phyloP scores from a whole-genome alignment of 78 protist species.

The Bigelowiella natans region DNA sequence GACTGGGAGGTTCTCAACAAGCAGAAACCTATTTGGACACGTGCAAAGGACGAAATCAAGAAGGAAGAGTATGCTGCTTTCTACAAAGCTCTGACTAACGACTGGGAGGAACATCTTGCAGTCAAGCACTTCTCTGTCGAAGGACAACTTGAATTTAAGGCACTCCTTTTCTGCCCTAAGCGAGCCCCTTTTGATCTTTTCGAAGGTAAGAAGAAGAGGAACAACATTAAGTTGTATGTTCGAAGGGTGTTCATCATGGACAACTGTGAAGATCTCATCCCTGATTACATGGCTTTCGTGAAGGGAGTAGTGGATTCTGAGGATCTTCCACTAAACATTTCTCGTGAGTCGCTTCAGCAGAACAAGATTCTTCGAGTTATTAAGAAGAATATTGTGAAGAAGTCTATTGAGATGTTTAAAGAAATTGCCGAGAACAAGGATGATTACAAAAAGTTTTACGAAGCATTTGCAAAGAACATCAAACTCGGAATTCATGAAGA shows the following conservation, averaged over 20 bases:
- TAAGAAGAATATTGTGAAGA: conserved; percentile 94
- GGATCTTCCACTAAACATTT: conserved; percentile 98
- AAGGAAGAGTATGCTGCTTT: conserved; percentile 97
- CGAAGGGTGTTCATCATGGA: conserved; percentile 99
- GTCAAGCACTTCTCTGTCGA: conserved; percentile 98
- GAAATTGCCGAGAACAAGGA: conserved; percentile 94
- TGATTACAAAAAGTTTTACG: conserved; percentile 95
- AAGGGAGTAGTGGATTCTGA: conserved; percentile 98
- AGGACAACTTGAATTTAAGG: conserved; percentile 94
- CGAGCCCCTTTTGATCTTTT: conserved; percentile 97
- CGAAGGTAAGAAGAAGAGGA: conserved; percentile 88
- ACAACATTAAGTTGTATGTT: conserved; percentile 98
- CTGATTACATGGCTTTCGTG: conserved; percentile 94
- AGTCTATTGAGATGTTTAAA: conserved; percentile 87
- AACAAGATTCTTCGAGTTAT: conserved; percentile 94
- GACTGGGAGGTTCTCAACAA: conserved; percentile 94
- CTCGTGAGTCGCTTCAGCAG: conserved; percentile 99
- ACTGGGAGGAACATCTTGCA: conserved; percentile 98
- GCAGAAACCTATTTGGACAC: conserved; percentile 98
- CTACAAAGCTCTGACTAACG: conserved; percentile 96
- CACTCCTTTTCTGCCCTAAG: conserved; percentile 93
- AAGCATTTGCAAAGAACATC: conserved; percentile 89
- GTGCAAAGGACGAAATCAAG: conserved; percentile 86
- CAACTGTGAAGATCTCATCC: conserved; percentile 94
- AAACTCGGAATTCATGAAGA: conserved; percentile 99